A percentile compares a stretch with the other conserved stretches of the same genome.
phyloP scores from a whole-genome alignment of 2,329 filamentous ascomycete genomes.

The Fusarium ambrosium region DNA sequence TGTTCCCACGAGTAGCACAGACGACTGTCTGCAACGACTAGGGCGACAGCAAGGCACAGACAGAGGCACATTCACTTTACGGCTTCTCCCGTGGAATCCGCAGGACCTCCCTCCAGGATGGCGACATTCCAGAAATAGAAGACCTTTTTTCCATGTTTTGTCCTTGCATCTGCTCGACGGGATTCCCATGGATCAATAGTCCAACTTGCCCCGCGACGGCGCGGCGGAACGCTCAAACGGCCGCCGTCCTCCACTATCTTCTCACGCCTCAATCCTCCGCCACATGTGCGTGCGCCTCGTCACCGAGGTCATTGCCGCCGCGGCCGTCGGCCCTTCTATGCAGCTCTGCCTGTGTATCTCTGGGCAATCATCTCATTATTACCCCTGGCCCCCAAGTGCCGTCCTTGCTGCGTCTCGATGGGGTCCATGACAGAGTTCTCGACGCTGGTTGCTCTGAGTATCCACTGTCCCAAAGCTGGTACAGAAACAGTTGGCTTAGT shows the following conservation, averaged over 20 bases:
- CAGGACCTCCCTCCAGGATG: constrained; percentile 13
- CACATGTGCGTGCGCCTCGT: constrained; percentile 15
- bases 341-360: constrained; percentile 4
- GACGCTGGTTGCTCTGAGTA: constrained; percentile 22
- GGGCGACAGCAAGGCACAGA: constrained; percentile 13
- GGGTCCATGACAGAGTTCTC: constrained; percentile 26
- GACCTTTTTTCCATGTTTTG: constrained; percentile 4
- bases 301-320: constrained; percentile 19
- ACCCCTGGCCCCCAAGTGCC: constrained; percentile 38
- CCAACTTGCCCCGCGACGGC: constrained; percentile 14
- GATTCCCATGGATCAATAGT: constrained; percentile 24
- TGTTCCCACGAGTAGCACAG: constrained; percentile 13
- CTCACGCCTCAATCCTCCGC: constrained; percentile 16
- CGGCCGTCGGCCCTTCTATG: constrained; percentile 27
- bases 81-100: constrained; percentile 17
- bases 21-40: constrained; percentile 11
- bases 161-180: constrained; percentile 18
- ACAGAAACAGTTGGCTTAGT: constrained; percentile 26
- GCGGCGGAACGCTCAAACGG: constrained; percentile 5
- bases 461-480: constrained; percentile 33
- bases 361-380: constrained; percentile 24
- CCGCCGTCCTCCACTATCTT: constrained; percentile 15
- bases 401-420: constrained; percentile 23
- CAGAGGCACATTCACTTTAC: constrained; percentile 1
- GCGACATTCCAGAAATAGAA: constrained; percentile 38